Conservation (phyloP, 208 protist genomes). For the Balamuthia mandrillaris region DNA sequence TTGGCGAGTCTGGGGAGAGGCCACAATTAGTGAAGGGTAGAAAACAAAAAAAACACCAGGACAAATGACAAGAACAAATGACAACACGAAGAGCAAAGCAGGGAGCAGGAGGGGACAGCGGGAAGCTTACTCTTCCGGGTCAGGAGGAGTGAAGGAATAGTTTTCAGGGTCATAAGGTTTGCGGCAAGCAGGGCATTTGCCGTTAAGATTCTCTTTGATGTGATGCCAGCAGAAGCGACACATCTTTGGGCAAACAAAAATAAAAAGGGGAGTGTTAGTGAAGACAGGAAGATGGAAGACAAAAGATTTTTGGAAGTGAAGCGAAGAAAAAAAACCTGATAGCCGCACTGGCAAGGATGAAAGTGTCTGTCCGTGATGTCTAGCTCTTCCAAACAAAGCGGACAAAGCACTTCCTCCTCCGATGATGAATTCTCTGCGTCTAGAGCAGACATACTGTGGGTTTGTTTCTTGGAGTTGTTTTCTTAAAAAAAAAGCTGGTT, state of each 20-base stretch:
- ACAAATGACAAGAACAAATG: background rate
- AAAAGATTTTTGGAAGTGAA: background rate
- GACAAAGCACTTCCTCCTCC: constrained; percentile 70
- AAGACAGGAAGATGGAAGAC: background rate
- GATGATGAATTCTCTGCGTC: no score
- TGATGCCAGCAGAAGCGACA: constrained; percentile 82
- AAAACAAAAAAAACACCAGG: background rate
- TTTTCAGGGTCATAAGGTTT: constrained; percentile 70
- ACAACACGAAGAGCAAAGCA: background rate
- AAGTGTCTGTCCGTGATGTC: constrained; percentile 76
- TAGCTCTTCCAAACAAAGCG: constrained; percentile 76
- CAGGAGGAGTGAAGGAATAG: constrained; percentile 48
- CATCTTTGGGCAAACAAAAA: constrained; percentile 55
- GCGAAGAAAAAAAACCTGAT: constrained; percentile 60
- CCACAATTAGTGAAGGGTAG: background rate
- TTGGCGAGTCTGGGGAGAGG: background rate
- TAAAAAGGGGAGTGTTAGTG: background rate
- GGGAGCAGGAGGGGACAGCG: background rate
- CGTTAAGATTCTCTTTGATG: constrained; percentile 76
- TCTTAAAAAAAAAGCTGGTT: no score
- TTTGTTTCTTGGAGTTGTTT: no score
- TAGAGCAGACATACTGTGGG: no score
- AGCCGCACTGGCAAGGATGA: constrained; percentile 79
- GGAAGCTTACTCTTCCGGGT: constrained; percentile 30
- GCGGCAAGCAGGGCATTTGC: constrained; percentile 79